Percentiles rank a stretch among this genome's conserved stretches.
phyloP scores from a whole-genome alignment of 2,329 filamentous ascomycete genomes.

The Venturia pyrina region DNA sequence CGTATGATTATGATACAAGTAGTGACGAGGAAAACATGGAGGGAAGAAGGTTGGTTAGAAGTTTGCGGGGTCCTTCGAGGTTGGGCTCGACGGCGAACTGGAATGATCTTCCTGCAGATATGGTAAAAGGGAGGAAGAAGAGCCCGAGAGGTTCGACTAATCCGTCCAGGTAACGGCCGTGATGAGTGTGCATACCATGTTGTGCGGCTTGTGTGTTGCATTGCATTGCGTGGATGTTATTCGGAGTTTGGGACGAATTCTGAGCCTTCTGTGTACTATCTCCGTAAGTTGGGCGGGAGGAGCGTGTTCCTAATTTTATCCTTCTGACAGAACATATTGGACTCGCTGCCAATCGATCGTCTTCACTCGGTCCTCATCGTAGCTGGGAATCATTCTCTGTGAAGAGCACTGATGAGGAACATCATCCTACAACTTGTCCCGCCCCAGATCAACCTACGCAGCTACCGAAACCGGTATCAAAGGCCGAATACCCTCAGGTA shows the following conservation, averaged over 20 bases:
- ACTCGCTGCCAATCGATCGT: too few species aligned
- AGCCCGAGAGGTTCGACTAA: neutral
- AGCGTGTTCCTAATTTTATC: neutral
- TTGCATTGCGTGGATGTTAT: neutral
- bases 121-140: conserved; percentile 16
- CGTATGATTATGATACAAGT: conserved; percentile 18
- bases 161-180: neutral
- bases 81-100: conserved; percentile 28
- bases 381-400: too few species aligned
- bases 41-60: conserved; percentile 22
- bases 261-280: neutral
- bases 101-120: conserved; percentile 41
- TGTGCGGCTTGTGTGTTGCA: neutral
- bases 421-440: too few species aligned
- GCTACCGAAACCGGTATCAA: too few species aligned
- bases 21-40: conserved; percentile 28
- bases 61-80: conserved; percentile 15
- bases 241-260: neutral
- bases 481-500: too few species aligned
- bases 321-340: too few species aligned
- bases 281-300: neutral
- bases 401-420: too few species aligned
- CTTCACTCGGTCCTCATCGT: too few species aligned
- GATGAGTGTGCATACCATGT: neutral
- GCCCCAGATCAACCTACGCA: too few species aligned